Evolutionary conservation across 345 rosid genomes (phyloP), one percentile per base, ranked within the genome.

Genomic region (rapeseed (Brassica napus)): DNA sequence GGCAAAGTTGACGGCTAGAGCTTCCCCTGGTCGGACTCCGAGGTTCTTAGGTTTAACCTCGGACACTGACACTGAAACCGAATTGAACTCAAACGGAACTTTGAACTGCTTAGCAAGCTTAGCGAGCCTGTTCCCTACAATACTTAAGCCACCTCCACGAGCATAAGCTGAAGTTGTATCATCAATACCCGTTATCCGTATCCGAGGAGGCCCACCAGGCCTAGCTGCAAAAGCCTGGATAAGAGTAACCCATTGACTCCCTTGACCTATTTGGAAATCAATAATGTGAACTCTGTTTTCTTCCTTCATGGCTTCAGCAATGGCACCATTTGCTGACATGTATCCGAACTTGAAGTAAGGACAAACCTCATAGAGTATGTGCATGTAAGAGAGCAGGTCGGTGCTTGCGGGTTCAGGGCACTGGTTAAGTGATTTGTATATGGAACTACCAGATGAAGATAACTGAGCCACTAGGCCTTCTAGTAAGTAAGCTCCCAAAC

Each of bases 261-360:
- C 98, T 84, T 92, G 96, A 68, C 82, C 92, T 63, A 94, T 92
- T 71, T 90, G 98, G 85, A 94, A 94, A 75, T 94, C 98, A 24
- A 94, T 83, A 31, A 94, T 94, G 78, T 94, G 97, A 55, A 94
- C 93, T 77, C 84, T 81, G 65, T 86, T 83, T 70, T 92, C 97
- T 69, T 89, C 88, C 82, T 92, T 94, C 96, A 92, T 90, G 79
- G 97, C 98, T 82, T 92, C 97, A 9, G 98, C 98, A 24, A 94
- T 88, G 1, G 98, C 98, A 62, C 98, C 98, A 73, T 92, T 94
- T 3, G 96, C 97, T 28, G 98, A 92, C 93, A 94, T 92, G 86
- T 92, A 94, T 0, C 98, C 97, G 21, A 94, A 94, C 77, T 92
- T 94, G 82, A 94, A 87, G 84, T 90, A 94, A 16, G 98, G 97